Evolutionary conservation across 2,329 filamentous ascomycete genomes (phyloP).

Genomic region (Stachybotrys chlorohalonatus): DNA sequence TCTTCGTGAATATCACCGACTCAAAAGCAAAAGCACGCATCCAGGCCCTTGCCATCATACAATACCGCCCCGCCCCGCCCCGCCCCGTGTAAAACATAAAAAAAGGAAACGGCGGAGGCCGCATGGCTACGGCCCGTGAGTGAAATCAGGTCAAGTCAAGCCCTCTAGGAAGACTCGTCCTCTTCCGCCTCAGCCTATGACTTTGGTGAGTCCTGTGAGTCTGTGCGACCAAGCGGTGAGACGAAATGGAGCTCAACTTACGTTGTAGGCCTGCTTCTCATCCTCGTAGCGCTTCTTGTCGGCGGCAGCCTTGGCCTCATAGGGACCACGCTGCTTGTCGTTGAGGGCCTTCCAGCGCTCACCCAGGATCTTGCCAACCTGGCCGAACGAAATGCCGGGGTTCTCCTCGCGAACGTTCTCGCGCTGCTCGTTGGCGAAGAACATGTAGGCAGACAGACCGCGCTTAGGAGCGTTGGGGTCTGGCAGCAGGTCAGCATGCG

Average conservation of each 20-base stretch:
- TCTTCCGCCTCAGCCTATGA: conserved; percentile 49
- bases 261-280: conserved; percentile 90
- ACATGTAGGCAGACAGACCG: conserved; percentile 99
- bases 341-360: conserved; percentile 97
- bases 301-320: conserved; percentile 90
- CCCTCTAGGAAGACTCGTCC: conserved; percentile 24
- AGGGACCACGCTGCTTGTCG: conserved; percentile 86
- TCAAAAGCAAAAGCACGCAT: conserved; percentile 26
- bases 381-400: conserved; percentile 95
- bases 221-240: neutral
- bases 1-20: conserved; percentile 23
- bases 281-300: conserved; percentile 99
- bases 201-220: conserved; percentile 15
- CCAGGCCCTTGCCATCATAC: conserved; percentile 32
- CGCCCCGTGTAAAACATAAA: conserved; percentile 27
- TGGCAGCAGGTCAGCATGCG: conserved; percentile 24
- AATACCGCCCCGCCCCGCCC: conserved; percentile 30
- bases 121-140: neutral
- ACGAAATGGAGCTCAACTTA: conserved; percentile 35
- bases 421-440: conserved; percentile 99
- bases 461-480: conserved; percentile 98
- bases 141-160: neutral
- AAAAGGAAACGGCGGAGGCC: neutral
- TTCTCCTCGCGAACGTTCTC: conserved; percentile 98
- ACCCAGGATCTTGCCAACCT: conserved; percentile 96